These are phyloP conservation scores for Mortierella antarctica DNA, from an alignment of 192 early-diverging fungal genomes.

Conservation along the genomic window DNA sequence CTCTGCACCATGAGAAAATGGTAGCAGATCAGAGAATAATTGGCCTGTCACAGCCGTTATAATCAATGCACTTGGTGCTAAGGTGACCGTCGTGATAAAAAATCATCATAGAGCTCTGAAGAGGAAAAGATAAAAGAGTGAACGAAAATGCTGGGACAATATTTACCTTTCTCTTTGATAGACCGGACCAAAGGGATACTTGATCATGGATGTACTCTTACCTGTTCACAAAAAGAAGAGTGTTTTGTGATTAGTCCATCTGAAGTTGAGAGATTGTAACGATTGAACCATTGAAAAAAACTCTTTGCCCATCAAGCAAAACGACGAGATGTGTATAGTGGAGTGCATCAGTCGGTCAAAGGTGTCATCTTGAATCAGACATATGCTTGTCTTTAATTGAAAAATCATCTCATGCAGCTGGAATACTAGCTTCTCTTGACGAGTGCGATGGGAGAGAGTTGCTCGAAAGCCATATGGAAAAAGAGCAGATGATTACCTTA, in stretches of 20 bases:
- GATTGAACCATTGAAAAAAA: background rate
- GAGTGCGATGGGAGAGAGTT: background rate
- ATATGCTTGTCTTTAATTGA: conserved; percentile 72
- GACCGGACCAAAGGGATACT: too few species aligned
- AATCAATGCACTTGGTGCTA: conserved; percentile 59
- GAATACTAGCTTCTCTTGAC: conserved; percentile 8
- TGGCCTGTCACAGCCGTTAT: conserved; percentile 59
- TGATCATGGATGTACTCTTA: too few species aligned
- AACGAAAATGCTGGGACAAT: background rate
- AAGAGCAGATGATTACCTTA: background rate
- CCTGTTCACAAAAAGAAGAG: too few species aligned
- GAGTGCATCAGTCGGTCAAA: conserved; percentile 59
- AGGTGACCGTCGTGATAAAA: conserved; percentile 67
- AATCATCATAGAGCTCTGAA: conserved; percentile 57
- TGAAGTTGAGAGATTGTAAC: background rate
- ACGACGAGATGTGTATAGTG: conserved; percentile 6
- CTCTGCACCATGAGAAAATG: background rate
- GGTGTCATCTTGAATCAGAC: conserved; percentile 62
- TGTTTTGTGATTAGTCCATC: conserved; percentile 3
- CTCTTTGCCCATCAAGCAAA: background rate
- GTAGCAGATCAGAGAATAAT: conserved; percentile 36
- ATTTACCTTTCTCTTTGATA: conserved; percentile 4
- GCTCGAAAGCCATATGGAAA: background rate
- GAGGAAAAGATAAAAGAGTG: background rate
- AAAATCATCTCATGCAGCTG: conserved; percentile 59